These are phyloP conservation scores for Opeltia flavorubescens DNA, from an alignment of 495 filamentous ascomycete species.

Conservation along the genomic window DNA sequence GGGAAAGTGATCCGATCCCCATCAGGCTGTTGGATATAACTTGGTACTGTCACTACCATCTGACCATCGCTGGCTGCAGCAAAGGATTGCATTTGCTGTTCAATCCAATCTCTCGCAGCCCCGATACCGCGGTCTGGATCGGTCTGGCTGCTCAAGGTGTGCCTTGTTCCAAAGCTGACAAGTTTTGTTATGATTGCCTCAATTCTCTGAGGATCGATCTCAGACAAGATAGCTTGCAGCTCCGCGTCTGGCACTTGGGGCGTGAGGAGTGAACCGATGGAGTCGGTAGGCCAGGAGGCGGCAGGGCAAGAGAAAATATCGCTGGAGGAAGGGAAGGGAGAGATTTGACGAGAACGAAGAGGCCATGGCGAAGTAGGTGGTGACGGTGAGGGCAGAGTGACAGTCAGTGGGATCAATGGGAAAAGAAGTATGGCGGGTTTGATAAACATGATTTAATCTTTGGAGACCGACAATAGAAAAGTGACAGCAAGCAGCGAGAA, in stretches of 20 bases:
- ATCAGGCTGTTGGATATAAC: slow-evolving; percentile 29
- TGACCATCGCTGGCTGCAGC: slow-evolving; percentile 25
- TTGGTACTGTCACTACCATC: slow-evolving; percentile 28
- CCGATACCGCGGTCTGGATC: slow-evolving; percentile 34
- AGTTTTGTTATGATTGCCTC: slow-evolving; percentile 31
- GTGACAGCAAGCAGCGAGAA: too few species aligned
- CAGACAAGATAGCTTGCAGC: slow-evolving; percentile 25
- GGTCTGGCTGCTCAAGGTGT: slow-evolving; percentile 35
- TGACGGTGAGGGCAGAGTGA: not conserved
- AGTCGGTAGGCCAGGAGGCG: not conserved
- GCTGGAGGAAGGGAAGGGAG: not conserved
- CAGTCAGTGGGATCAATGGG: not conserved
- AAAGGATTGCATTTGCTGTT: slow-evolving; percentile 24
- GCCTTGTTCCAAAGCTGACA: slow-evolving; percentile 36
- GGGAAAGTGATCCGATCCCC: slow-evolving; percentile 29
- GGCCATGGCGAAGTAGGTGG: not conserved
- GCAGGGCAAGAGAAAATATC: not conserved
- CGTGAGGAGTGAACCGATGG: slow-evolving; percentile 9
- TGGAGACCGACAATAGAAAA: not conserved
- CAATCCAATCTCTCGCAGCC: slow-evolving; percentile 39
- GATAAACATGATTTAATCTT: not conserved
- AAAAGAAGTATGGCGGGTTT: not conserved
- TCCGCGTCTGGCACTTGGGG: slow-evolving; percentile 33
- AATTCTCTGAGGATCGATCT: slow-evolving; percentile 28
- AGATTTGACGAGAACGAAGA: not conserved